Conservation (phyloP, 1,284 basidiomycete species). For the Grifola frondosa region DNA sequence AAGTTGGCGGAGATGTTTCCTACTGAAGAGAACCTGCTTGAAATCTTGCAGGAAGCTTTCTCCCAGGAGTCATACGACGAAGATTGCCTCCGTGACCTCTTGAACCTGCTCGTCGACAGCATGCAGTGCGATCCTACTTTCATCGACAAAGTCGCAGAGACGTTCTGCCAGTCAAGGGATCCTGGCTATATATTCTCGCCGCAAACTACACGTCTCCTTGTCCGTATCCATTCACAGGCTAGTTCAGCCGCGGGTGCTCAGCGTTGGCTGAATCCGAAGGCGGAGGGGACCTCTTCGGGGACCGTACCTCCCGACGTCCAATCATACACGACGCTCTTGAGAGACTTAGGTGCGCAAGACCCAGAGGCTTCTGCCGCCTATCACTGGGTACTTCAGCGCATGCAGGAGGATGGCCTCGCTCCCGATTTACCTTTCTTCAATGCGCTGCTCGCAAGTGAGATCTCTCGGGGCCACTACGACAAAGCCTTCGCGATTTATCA, state of each 20-base stretch:
- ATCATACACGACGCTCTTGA: slow-evolving; percentile 42
- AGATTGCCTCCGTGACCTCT: slow-evolving; percentile 37
- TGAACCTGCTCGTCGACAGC: slow-evolving; percentile 38
- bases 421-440: slow-evolving; percentile 46
- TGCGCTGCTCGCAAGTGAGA: slow-evolving; percentile 42
- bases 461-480: slow-evolving; percentile 32
- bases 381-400: slow-evolving; percentile 37
- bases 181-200: slow-evolving; percentile 34
- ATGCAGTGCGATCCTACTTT: slow-evolving; percentile 29
- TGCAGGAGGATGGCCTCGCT: slow-evolving; percentile 37
- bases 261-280: slow-evolving; percentile 33
- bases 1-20: slow-evolving; percentile 17
- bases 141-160: slow-evolving; percentile 35
- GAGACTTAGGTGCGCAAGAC: slow-evolving; percentile 34
- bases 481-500: slow-evolving; percentile 46
- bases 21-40: slow-evolving; percentile 24
- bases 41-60: slow-evolving; percentile 29
- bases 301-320: slow-evolving; percentile 8
- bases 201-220: slow-evolving; percentile 37
- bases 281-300: slow-evolving; percentile 14
- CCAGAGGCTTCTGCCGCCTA: slow-evolving; percentile 32
- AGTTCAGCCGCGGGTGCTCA: slow-evolving; percentile 36
- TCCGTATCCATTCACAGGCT: slow-evolving; percentile 35
- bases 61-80: slow-evolving; percentile 37
- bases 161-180: slow-evolving; percentile 35